A percentile compares a stretch with the other conserved stretches of the same genome.
These are phyloP conservation scores for Amylostereum chailletii DNA, from an alignment of 1,284 basidiomycete genomes.

Conservation along the genomic window DNA sequence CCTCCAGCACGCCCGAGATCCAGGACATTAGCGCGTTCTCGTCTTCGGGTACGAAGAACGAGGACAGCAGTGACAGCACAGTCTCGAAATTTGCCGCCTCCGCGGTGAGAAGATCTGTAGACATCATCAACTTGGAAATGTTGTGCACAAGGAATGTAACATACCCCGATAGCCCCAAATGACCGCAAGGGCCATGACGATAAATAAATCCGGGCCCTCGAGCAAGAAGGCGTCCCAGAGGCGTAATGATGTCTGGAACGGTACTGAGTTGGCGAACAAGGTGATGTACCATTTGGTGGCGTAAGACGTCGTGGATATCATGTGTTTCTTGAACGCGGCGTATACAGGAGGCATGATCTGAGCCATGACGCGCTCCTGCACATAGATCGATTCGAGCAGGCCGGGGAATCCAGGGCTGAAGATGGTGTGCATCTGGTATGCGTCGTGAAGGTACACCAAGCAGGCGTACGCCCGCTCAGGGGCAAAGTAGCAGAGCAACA, in stretches of 20 bases:
- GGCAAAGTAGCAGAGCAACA: slow-evolving; percentile 88
- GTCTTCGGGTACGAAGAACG: slow-evolving; percentile 86
- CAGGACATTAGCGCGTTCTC: slow-evolving; percentile 76
- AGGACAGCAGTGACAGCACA: slow-evolving; percentile 79
- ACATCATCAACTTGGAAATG: slow-evolving; percentile 2
- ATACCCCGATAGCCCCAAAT: slow-evolving; percentile 84
- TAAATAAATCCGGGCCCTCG: slow-evolving; percentile 85
- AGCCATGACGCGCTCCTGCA: slow-evolving; percentile 85
- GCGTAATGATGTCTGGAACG: slow-evolving; percentile 90
- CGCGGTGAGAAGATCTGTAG: slow-evolving; percentile 67
- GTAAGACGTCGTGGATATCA: slow-evolving; percentile 89
- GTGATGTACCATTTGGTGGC: slow-evolving; percentile 99
- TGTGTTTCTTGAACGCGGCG: slow-evolving; percentile 74
- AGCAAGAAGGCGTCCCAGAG: slow-evolving; percentile 92
- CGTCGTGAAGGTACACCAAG: slow-evolving; percentile 79
- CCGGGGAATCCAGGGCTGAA: slow-evolving; percentile 96
- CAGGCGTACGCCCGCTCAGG: slow-evolving; percentile 83
- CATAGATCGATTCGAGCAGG: slow-evolving; percentile 87
- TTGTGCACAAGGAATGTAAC: slow-evolving; percentile 8
- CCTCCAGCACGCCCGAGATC: slow-evolving; percentile 67
- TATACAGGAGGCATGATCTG: slow-evolving; percentile 86
- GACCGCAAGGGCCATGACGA: slow-evolving; percentile 79
- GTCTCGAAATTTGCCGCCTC: slow-evolving; percentile 83
- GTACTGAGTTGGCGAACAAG: slow-evolving; percentile 90
- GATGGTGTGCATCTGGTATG: slow-evolving; percentile 84